A percentile compares a stretch with the other conserved stretches of the same genome.
These are phyloP conservation scores for Euphrasia confusa DNA, from an alignment of 257 asterid genomes.

Conservation along the genomic window DNA sequence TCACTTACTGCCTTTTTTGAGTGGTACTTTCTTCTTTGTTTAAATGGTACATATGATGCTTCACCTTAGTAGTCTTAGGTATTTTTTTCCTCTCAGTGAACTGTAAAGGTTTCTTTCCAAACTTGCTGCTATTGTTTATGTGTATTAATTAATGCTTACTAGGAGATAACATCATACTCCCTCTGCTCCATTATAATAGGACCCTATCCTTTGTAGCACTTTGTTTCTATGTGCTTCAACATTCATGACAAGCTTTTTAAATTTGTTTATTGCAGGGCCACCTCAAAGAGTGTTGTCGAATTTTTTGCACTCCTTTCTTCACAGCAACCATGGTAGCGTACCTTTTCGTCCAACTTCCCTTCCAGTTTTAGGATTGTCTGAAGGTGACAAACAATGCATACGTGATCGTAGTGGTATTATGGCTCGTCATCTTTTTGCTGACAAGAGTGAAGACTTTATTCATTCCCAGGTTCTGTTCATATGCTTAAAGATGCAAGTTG, in stretches of 20 bases:
- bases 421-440: slow-evolving; percentile 99
- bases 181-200: too few relatives aligned
- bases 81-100: slow-evolving; percentile 2
- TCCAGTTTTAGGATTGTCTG: slow-evolving; percentile 90
- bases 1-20: not conserved
- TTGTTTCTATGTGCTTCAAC: slow-evolving; percentile 6
- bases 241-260: slow-evolving; percentile 21
- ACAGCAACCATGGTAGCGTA: slow-evolving; percentile 62
- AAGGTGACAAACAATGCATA: slow-evolving; percentile 91
- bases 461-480: slow-evolving; percentile 61
- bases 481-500: slow-evolving; percentile 24
- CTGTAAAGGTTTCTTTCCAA: slow-evolving; percentile 12
- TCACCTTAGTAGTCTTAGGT: slow-evolving; percentile 5
- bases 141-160: slow-evolving; percentile 6
- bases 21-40: slow-evolving; percentile 11
- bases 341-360: slow-evolving; percentile 84
- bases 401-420: slow-evolving; percentile 98
- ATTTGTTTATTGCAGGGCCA: slow-evolving; percentile 61
- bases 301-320: slow-evolving; percentile 92
- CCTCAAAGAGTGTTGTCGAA: slow-evolving; percentile 92
- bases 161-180: not conserved
- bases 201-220: too few relatives aligned
- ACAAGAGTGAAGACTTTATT: slow-evolving; percentile 84
- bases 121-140: slow-evolving; percentile 9
- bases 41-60: slow-evolving; percentile 3